A percentile compares a stretch with the other conserved stretches of the same genome.
Evolutionary conservation across 2,329 filamentous ascomycete genomes (phyloP).

Genomic region (Thielaviopsis ethacetica): DNA sequence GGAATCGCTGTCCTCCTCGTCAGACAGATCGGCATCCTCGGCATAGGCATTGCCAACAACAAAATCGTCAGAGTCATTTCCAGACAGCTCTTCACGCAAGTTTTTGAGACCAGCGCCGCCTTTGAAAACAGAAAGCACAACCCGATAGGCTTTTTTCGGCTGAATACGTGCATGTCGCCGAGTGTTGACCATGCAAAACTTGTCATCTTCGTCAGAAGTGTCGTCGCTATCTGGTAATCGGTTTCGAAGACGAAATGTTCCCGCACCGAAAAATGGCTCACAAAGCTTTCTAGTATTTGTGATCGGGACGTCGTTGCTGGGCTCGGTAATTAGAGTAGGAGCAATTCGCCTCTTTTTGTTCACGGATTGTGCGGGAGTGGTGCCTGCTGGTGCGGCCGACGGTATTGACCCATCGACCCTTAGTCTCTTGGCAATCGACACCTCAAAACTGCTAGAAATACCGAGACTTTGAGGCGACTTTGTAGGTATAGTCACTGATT

Average conservation of each 20-base stretch:
- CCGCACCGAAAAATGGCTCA: slow-evolving; percentile 14
- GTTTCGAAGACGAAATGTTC: slow-evolving; percentile 1
- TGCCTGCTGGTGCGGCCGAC: background rate
- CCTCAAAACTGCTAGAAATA: background rate
- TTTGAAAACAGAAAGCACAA: slow-evolving; percentile 25
- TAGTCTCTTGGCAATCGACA: background rate
- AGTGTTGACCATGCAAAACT: slow-evolving; percentile 17
- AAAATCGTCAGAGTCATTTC: slow-evolving; percentile 10
- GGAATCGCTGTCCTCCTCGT: slow-evolving; percentile 28
- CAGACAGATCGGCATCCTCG: slow-evolving; percentile 13
- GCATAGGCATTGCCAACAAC: slow-evolving; percentile 5
- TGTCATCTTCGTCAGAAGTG: slow-evolving; percentile 11
- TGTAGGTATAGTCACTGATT: background rate
- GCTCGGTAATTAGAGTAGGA: background rate
- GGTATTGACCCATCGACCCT: background rate
- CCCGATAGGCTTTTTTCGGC: slow-evolving; percentile 25
- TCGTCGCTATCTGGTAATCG: slow-evolving; percentile 6
- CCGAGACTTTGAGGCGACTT: background rate
- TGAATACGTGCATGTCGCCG: slow-evolving; percentile 25
- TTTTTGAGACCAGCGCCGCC: slow-evolving; percentile 9
- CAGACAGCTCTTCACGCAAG: slow-evolving; percentile 11
- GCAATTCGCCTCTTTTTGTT: background rate
- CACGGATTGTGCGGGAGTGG: background rate
- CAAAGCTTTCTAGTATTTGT: slow-evolving; percentile 5
- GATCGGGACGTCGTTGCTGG: background rate